A percentile compares a stretch with the other conserved stretches of the same genome.
phyloP scores from a whole-genome alignment of 805 yeast genomes.

The Wickerhamomyces queroliae region DNA sequence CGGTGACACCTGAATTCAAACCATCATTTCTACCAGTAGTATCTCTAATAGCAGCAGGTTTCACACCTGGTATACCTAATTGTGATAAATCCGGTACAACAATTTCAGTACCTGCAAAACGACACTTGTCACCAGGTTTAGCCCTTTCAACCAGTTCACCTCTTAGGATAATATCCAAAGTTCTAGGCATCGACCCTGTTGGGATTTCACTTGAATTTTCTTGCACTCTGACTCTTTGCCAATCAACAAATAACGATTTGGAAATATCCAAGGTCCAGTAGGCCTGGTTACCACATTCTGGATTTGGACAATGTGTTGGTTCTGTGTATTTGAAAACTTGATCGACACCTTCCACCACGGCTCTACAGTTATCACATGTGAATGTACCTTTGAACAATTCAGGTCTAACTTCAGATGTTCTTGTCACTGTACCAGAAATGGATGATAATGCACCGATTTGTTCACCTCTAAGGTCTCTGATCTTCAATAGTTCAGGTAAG shows the following conservation, averaged over 20 bases:
- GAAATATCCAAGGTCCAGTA: conserved; percentile 80
- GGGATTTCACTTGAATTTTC: conserved; percentile 97
- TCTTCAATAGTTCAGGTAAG: conserved; percentile 73
- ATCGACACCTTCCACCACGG: conserved; percentile 82
- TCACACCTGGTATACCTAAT: conserved; percentile 90
- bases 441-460: conserved; percentile 80
- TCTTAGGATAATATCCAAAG: conserved; percentile 83
- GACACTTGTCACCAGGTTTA: conserved; percentile 94
- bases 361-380: conserved; percentile 83
- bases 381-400: conserved; percentile 84
- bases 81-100: conserved; percentile 94
- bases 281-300: conserved; percentile 80
- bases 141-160: conserved; percentile 96
- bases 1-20: conserved; percentile 79
- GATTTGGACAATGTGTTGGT: conserved; percentile 87
- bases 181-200: conserved; percentile 98
- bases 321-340: conserved; percentile 92
- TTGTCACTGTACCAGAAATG: conserved; percentile 90
- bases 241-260: conserved; percentile 85
- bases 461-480: conserved; percentile 87
- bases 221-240: conserved; percentile 95
- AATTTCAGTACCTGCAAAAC: conserved; percentile 89
- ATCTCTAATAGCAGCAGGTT: conserved; percentile 76
- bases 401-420: conserved; percentile 95
- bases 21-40: conserved; percentile 54